These are phyloP conservation scores for Penicillium griseofulvum DNA, from an alignment of 2,329 filamentous ascomycete genomes.

Conservation along the genomic window DNA sequence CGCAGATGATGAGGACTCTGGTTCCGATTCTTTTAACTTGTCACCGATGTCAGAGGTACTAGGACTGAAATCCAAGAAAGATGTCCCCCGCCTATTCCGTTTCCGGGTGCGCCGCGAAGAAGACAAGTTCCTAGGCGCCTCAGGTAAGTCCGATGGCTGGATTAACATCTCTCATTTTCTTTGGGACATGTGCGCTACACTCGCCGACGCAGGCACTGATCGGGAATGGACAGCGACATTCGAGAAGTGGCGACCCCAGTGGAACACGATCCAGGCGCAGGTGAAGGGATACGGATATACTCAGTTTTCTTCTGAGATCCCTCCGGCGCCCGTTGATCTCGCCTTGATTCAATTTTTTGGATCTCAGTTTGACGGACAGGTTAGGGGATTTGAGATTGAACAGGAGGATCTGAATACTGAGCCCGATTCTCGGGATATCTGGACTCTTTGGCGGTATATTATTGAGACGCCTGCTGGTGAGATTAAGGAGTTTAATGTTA, in stretches of 20 bases:
- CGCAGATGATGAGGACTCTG: conserved; percentile 2
- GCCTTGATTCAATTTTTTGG: background rate
- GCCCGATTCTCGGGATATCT: conserved; percentile 1
- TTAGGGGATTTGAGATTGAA: conserved; percentile 2
- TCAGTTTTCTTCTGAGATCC: background rate
- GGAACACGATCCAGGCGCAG: background rate
- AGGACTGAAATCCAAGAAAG: background rate
- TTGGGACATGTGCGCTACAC: conserved; percentile 6
- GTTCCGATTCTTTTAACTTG: background rate
- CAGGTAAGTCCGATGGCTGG: conserved; percentile 5
- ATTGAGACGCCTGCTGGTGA: background rate
- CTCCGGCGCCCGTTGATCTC: background rate
- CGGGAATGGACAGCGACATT: background rate
- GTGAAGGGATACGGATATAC: background rate
- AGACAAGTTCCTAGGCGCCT: too few relatives aligned
- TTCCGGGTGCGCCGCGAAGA: conserved; percentile 1
- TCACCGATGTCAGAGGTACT: background rate
- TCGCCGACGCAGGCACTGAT: conserved; percentile 2
- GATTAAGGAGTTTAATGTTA: background rate
- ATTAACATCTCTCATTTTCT: conserved; percentile 2
- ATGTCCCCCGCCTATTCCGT: background rate
- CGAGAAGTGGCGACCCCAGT: background rate
- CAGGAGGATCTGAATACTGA: background rate
- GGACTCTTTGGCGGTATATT: conserved; percentile 3
- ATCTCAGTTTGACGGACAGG: background rate